Conservation (phyloP, 441 rosid species). For the Populus hybrid region DNA sequence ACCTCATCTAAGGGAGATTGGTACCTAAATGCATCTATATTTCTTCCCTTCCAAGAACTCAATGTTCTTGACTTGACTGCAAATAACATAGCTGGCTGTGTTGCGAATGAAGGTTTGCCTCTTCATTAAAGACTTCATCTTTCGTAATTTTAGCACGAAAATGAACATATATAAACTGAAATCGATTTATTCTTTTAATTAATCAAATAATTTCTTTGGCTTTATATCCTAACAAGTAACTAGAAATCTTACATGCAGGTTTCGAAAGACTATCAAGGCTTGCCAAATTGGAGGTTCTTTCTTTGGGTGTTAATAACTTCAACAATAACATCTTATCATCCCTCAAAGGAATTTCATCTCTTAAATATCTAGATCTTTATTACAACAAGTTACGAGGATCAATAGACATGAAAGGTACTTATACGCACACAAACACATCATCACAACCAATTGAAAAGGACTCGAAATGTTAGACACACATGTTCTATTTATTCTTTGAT, state of each 20-base stretch:
- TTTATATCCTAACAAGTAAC: not conserved
- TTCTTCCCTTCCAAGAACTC: constrained; percentile 15
- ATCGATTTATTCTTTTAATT: too few species aligned
- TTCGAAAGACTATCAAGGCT: not conserved
- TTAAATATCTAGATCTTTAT: too few species aligned
- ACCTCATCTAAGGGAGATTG: not conserved
- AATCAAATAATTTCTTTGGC: not conserved
- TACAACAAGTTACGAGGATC: accelerated
- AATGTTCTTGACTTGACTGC: not conserved
- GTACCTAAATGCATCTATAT: constrained; percentile 14
- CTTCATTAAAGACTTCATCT: too few species aligned
- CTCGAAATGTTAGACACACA: too few species aligned
- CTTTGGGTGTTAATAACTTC: accelerated
- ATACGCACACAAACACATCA: too few species aligned
- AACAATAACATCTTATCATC: not conserved
- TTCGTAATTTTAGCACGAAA: too few species aligned
- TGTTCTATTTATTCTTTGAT: too few species aligned
- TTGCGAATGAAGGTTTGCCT: too few species aligned
- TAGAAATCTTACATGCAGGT: not conserved
- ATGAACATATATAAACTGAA: too few species aligned
- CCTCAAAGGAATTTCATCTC: too few species aligned
- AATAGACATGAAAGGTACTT: not conserved
- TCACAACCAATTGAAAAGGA: too few species aligned
- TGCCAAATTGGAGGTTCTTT: accelerated
- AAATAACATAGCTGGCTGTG: not conserved